A percentile compares a stretch with the other conserved stretches of the same genome.
Evolutionary conservation across 352 stramenopile genomes (phyloP).

Genomic region (Phytophthora europaea): DNA sequence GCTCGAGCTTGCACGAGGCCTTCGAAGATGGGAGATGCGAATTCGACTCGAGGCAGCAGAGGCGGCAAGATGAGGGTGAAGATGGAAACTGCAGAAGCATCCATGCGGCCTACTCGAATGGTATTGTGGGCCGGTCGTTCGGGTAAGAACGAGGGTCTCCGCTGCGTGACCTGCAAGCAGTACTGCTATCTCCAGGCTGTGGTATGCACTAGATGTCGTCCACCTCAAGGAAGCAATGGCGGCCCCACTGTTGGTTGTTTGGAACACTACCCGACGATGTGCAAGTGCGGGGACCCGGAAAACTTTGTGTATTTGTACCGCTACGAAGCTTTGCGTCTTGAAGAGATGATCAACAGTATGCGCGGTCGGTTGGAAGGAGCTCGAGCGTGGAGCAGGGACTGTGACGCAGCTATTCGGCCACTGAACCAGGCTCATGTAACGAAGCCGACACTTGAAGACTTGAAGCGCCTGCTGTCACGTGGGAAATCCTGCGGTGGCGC

Average conservation of each 20-base stretch:
- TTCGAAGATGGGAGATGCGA: constrained; percentile 16
- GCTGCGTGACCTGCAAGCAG: constrained; percentile 82
- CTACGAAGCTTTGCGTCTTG: constrained; percentile 53
- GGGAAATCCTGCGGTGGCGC: constrained; percentile 49
- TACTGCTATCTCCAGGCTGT: constrained; percentile 90
- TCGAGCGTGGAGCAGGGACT: constrained; percentile 54
- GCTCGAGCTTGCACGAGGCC: constrained; percentile 38
- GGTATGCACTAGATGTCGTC: constrained; percentile 78
- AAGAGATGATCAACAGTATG: constrained; percentile 48
- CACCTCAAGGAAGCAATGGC: constrained; percentile 44
- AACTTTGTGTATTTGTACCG: constrained; percentile 77
- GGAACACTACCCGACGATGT: constrained; percentile 84
- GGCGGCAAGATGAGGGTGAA: constrained; percentile 39
- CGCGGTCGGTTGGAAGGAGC: constrained; percentile 44
- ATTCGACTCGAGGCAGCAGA: constrained; percentile 32
- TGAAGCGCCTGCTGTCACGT: constrained; percentile 45
- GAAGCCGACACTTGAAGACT: constrained; percentile 28
- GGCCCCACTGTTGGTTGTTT: constrained; percentile 64
- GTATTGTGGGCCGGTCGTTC: constrained; percentile 86
- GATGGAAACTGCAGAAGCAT: constrained; percentile 27
- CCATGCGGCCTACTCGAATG: constrained; percentile 69
- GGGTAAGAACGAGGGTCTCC: constrained; percentile 79
- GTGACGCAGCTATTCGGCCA: constrained; percentile 32
- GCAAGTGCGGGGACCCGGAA: constrained; percentile 66
- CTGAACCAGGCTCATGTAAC: not conserved